Evolutionary conservation across 2,329 filamentous ascomycete genomes (phyloP).

Genomic region (Sphaceloma murrayae): DNA sequence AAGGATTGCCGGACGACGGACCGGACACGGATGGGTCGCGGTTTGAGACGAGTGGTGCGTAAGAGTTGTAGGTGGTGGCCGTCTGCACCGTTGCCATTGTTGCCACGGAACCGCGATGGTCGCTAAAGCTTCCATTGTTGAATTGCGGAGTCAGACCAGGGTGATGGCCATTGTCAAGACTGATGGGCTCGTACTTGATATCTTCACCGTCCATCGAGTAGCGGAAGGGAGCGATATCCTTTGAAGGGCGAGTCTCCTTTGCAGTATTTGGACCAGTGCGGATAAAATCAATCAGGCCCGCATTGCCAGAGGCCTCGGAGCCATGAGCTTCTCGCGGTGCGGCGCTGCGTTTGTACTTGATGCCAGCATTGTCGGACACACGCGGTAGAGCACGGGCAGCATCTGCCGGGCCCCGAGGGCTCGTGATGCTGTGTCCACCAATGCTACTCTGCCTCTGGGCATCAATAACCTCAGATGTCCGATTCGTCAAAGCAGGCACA

Average conservation of each 20-base stretch:
- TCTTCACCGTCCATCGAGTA: conserved; percentile 81
- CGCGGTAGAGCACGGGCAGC: conserved; percentile 11
- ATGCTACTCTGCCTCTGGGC: conserved; percentile 10
- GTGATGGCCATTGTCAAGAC: conserved; percentile 27
- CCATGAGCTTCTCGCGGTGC: conserved; percentile 48
- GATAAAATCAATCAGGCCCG: conserved; percentile 92
- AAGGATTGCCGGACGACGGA: not conserved
- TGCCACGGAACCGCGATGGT: conserved; percentile 6
- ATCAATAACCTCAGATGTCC: conserved; percentile 16
- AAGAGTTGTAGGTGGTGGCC: conserved; percentile 9
- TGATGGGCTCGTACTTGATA: conserved; percentile 40
- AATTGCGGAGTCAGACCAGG: not conserved
- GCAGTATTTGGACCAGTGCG: conserved; percentile 64
- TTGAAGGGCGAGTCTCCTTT: conserved; percentile 15
- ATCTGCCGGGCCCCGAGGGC: not conserved
- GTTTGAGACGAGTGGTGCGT: conserved; percentile 15
- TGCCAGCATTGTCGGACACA: conserved; percentile 6
- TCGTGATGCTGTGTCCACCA: not conserved
- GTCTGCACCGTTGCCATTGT: conserved; percentile 15
- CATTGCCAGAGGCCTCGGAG: conserved; percentile 59
- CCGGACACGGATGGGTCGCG: conserved; percentile 1
- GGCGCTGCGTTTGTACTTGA: conserved; percentile 21
- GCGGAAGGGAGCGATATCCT: conserved; percentile 59
- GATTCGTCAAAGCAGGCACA: conserved; percentile 17
- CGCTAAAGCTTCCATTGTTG: conserved; percentile 4